phyloP scores from a whole-genome alignment of 2,329 filamentous ascomycete genomes.

The Leptographium radiaticola region DNA sequence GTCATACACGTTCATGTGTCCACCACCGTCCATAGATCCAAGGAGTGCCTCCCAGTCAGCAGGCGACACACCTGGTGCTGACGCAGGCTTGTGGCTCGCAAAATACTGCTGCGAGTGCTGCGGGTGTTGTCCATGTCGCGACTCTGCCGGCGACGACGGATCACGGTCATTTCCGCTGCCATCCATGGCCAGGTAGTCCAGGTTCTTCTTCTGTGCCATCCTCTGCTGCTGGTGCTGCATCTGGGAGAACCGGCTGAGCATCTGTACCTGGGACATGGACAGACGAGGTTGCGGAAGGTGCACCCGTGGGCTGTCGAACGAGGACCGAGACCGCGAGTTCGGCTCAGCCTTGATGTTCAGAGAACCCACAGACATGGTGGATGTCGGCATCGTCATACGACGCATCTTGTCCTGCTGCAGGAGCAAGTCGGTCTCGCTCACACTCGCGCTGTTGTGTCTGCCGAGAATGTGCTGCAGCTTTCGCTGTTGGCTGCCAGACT shows the following conservation, averaged over 20 bases:
- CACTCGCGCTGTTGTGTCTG: conserved; percentile 27
- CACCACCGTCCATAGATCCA: conserved; percentile 65
- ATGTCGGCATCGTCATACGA: conserved; percentile 39
- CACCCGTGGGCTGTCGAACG: conserved; percentile 29
- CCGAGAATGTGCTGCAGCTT: conserved; percentile 20
- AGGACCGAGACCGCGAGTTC: conserved; percentile 30
- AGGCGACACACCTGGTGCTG: conserved; percentile 32
- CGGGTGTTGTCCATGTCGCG: conserved; percentile 25
- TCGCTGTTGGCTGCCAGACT: conserved; percentile 7
- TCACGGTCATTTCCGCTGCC: conserved; percentile 9
- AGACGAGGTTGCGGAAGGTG: conserved; percentile 34
- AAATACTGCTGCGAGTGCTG: conserved; percentile 17
- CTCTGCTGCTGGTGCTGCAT: conserved; percentile 18
- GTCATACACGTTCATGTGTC: conserved; percentile 72
- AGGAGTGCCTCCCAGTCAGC: conserved; percentile 76
- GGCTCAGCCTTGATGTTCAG: conserved; percentile 1
- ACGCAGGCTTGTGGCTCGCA: conserved; percentile 25
- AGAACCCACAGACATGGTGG: conserved; percentile 22
- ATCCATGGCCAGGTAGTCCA: conserved; percentile 42
- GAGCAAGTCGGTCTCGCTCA: conserved; percentile 40
- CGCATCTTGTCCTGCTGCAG: conserved; percentile 44
- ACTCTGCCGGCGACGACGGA: conserved; percentile 33
- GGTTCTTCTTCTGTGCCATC: conserved; percentile 27
- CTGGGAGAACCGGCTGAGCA: conserved; percentile 23
- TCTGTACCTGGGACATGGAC: conserved; percentile 30